These are phyloP conservation scores for Microcyclosporella mali DNA, from an alignment of 2,329 filamentous ascomycete genomes.

Conservation along the genomic window DNA sequence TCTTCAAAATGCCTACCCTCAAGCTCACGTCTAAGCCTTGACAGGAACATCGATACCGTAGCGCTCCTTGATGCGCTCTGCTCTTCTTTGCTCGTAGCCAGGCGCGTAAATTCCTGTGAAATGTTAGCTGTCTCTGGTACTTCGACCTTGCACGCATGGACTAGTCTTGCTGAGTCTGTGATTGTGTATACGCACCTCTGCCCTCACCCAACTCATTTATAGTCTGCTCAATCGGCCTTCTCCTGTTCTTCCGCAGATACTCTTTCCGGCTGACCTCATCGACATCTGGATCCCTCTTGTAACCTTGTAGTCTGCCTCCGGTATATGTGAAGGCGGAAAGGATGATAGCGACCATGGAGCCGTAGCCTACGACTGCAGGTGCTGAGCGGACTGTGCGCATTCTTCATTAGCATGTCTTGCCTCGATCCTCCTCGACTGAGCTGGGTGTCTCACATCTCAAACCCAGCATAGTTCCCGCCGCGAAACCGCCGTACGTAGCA, in stretches of 20 bases:
- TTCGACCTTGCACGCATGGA: neutral
- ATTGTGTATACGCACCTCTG: conserved; percentile 63
- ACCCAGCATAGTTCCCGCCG: conserved; percentile 66
- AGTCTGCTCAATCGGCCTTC: conserved; percentile 71
- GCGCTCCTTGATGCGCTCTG: conserved; percentile 73
- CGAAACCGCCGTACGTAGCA: conserved; percentile 67
- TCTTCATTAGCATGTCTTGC: conserved; percentile 12
- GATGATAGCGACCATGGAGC: conserved; percentile 51
- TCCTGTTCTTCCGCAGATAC: conserved; percentile 63
- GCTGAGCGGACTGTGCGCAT: conserved; percentile 48
- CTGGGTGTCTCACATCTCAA: conserved; percentile 56
- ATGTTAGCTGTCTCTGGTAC: conserved; percentile 8
- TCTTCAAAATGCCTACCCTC: too few species aligned
- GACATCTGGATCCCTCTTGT: conserved; percentile 50
- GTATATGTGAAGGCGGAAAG: conserved; percentile 64
- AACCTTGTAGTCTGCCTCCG: conserved; percentile 55
- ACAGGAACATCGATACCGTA: conserved; percentile 72
- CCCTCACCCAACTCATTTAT: conserved; percentile 78
- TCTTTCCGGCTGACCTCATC: conserved; percentile 75
- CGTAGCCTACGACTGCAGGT: conserved; percentile 64
- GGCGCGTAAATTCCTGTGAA: conserved; percentile 66
- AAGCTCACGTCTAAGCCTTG: conserved; percentile 5
- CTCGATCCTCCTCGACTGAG: neutral
- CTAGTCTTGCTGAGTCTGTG: too few species aligned
- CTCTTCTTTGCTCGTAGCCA: conserved; percentile 78